Evolutionary conservation across 225 moss, liverwort and hornwort genomes (phyloP).

Genomic region (Bryoerythrophyllum caledonicum): DNA sequence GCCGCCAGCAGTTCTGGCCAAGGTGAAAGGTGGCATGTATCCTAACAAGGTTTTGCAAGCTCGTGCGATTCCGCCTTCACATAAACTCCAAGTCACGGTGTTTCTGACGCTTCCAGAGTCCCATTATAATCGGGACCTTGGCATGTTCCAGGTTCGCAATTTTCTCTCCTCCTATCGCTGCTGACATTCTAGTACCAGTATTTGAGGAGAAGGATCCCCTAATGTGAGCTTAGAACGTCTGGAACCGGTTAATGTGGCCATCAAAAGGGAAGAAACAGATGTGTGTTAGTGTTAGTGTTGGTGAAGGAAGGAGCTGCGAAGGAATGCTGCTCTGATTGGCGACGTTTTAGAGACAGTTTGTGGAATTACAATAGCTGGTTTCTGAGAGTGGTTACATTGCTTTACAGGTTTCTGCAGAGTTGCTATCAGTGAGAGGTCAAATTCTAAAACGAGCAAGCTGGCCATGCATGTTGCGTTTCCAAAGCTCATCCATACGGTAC

Average conservation of each 20-base stretch:
- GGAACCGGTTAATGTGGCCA: no score
- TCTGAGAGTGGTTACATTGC: background rate
- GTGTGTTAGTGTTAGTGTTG: no score
- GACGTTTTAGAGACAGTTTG: background rate
- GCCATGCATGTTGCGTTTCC: slow-evolving; percentile 83
- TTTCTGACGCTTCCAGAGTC: slow-evolving; percentile 89
- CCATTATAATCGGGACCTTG: slow-evolving; percentile 73
- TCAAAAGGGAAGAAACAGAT: no score
- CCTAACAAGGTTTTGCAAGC: slow-evolving; percentile 49
- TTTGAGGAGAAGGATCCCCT: no score
- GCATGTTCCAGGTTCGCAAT: slow-evolving; percentile 82
- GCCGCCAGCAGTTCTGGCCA: slow-evolving; percentile 49
- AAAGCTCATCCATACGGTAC: slow-evolving; percentile 65
- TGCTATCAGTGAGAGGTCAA: slow-evolving; percentile 74
- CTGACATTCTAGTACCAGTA: background rate
- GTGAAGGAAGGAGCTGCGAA: no score
- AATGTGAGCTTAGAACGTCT: no score
- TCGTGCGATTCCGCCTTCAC: slow-evolving; percentile 63
- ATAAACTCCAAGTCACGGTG: slow-evolving; percentile 65
- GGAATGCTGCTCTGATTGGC: background rate
- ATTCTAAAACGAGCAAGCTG: slow-evolving; percentile 71
- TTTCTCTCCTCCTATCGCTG: slow-evolving; percentile 10
- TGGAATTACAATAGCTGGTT: slow-evolving; percentile 1
- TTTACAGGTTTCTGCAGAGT: slow-evolving; percentile 68
- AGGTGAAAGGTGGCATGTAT: slow-evolving; percentile 41